Evolutionary conservation across 345 rosid genomes (phyloP).

Genomic region (Populus ilicifolia): DNA sequence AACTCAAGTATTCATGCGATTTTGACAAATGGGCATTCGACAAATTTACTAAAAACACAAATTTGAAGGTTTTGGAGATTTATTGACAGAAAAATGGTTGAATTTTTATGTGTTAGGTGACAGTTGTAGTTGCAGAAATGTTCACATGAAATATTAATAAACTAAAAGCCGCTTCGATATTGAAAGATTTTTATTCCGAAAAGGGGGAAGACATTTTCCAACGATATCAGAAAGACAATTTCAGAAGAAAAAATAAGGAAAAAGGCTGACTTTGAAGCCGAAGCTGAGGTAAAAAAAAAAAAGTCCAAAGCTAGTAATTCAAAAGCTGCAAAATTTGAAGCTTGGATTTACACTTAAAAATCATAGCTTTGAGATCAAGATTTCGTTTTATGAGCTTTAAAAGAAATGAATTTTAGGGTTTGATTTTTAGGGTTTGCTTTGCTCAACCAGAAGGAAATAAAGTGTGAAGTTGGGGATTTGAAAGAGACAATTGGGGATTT

Average conservation of each 20-base stretch:
- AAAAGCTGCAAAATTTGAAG: not conserved
- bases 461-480: not conserved
- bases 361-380: not conserved
- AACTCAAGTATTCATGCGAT: conserved; percentile 7
- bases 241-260: not conserved
- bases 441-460: not conserved
- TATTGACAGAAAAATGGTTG: not conserved
- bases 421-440: not conserved
- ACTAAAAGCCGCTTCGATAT: not conserved
- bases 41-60: not conserved
- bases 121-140: not conserved
- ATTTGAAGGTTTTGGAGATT: not conserved
- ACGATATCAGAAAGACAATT: not conserved
- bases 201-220: not conserved
- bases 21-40: conserved; percentile 3
- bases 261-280: not conserved
- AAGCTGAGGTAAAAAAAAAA: not conserved
- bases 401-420: not conserved
- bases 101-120: not conserved
- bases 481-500: not conserved
- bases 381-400: not conserved
- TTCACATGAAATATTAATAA: not conserved
- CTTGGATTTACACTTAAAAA: not conserved
- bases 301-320: not conserved
- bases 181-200: too few relatives aligned